phyloP scores from a whole-genome alignment of 805 yeast genomes.

The Kuraishia cidri region DNA sequence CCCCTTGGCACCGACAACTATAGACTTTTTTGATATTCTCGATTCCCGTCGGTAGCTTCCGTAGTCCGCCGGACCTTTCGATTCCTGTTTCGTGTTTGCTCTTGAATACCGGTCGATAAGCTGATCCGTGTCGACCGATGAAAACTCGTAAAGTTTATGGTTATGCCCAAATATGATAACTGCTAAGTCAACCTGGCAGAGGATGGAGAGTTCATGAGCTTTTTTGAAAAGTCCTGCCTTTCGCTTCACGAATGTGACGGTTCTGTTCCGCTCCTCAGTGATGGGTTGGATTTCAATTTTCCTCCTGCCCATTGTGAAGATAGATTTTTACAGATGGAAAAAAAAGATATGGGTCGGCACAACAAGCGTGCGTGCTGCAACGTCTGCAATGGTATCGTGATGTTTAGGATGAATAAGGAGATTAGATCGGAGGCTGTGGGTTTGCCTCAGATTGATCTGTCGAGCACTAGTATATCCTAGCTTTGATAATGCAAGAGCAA shows the following conservation, averaged over 20 bases:
- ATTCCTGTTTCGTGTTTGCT: conserved; percentile 33
- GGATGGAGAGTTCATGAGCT: conserved; percentile 78
- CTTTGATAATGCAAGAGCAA: too few species aligned
- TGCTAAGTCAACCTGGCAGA: conserved; percentile 90
- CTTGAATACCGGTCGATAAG: conserved; percentile 30
- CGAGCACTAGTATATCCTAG: too few species aligned
- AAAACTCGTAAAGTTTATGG: conserved; percentile 77
- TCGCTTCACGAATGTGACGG: conserved; percentile 85
- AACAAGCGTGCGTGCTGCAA: too few species aligned
- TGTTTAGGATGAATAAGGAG: too few species aligned
- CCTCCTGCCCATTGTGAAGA: conserved; percentile 81
- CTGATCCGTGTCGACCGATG: conserved; percentile 56
- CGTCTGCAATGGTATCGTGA: too few species aligned
- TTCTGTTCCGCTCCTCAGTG: conserved; percentile 77
- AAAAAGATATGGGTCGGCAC: too few species aligned
- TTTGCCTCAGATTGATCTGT: too few species aligned
- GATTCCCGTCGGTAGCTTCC: conserved; percentile 41
- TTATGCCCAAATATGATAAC: conserved; percentile 80
- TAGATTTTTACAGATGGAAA: too few species aligned
- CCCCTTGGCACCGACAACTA: background rate
- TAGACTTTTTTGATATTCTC: background rate
- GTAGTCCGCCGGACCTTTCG: conserved; percentile 57
- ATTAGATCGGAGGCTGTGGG: too few species aligned
- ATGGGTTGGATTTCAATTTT: conserved; percentile 91
- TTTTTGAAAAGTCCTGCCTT: conserved; percentile 90